Conservation (phyloP, 176 grass and related monocot species). For the Carex myosuroides region DNA sequence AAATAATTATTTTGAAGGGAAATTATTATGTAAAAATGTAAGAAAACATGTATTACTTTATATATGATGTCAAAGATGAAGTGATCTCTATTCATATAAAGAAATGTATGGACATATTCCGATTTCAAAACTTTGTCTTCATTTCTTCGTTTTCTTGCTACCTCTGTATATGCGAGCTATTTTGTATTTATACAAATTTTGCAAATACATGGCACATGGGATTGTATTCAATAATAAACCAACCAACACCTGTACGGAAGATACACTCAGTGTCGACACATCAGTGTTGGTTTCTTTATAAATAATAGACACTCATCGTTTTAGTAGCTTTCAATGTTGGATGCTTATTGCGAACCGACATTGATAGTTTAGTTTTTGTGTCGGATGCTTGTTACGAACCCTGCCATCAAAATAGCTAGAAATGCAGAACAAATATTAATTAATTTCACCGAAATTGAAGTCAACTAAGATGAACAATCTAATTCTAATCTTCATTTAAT, state of each 20-base stretch:
- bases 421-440: not conserved
- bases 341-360: too few species aligned
- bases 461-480: not conserved
- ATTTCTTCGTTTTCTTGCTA: not conserved
- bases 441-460: not conserved
- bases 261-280: too few species aligned
- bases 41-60: not conserved
- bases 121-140: not conserved
- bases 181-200: not conserved
- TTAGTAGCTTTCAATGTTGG: too few species aligned
- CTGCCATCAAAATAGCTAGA: not conserved
- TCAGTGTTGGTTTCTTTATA: too few species aligned
- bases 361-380: too few species aligned
- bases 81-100: not conserved
- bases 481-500: not conserved
- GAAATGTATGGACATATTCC: not conserved
- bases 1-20: not conserved
- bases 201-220: not conserved
- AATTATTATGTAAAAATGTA: not conserved
- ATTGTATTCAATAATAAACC: not conserved
- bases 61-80: not conserved
- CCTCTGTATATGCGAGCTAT: not conserved
- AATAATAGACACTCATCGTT: too few species aligned
- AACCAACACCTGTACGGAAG: not conserved
- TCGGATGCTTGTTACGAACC: too few species aligned